A percentile compares a stretch with the other conserved stretches of the same genome.
phyloP scores from a whole-genome alignment of 805 yeast species.

The Cyberlindnera amylophila region DNA sequence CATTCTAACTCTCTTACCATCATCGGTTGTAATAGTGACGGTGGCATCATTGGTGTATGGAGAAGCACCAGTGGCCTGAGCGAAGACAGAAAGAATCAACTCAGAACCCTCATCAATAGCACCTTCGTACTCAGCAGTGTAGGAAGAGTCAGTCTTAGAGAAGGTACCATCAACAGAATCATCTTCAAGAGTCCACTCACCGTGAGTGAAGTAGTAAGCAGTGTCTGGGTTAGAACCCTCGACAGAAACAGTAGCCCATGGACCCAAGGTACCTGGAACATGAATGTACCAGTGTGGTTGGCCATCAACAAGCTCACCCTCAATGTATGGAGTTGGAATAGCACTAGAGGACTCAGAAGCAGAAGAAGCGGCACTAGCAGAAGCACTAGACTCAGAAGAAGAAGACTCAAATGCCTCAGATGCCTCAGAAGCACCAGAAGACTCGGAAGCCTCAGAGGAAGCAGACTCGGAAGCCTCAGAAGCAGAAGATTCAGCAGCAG shows the following conservation, averaged over 20 bases:
- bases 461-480: constrained; percentile 1
- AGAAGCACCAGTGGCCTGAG: constrained; percentile 16
- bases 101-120: constrained; percentile 7
- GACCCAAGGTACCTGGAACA: constrained; percentile 20
- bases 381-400: neutral
- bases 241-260: constrained; percentile 18
- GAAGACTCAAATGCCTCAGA: neutral
- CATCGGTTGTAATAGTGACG: constrained; percentile 13
- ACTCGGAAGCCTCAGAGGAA: neutral
- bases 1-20: constrained; percentile 4
- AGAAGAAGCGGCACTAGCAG: constrained; percentile 1
- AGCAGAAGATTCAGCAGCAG: neutral
- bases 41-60: constrained; percentile 16
- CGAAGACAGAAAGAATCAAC: constrained; percentile 10
- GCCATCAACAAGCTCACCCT: constrained; percentile 20
- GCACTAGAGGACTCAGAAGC: constrained; percentile 4
- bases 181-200: constrained; percentile 15
- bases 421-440: neutral
- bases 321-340: constrained; percentile 15
- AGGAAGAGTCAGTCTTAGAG: constrained; percentile 6
- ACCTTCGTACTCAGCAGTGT: constrained; percentile 9
- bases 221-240: constrained; percentile 17
- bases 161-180: constrained; percentile 1
- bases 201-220: constrained; percentile 14
- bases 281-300: constrained; percentile 22